Conservation (phyloP, 2,329 filamentous ascomycete species). For the Penicillium hesseltinei region DNA sequence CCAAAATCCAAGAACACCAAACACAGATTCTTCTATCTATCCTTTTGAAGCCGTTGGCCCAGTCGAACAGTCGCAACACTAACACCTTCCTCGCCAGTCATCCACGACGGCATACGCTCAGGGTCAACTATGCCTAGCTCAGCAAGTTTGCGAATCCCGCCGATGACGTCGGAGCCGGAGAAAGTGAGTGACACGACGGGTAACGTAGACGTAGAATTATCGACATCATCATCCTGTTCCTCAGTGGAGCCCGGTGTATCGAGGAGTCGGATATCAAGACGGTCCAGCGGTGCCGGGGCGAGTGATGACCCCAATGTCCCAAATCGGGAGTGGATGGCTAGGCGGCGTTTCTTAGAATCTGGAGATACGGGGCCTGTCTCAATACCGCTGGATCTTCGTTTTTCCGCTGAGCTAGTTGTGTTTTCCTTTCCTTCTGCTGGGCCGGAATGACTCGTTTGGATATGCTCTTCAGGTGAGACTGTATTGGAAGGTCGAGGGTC, state of each 20-base stretch:
- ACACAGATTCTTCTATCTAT: slow-evolving; percentile 1
- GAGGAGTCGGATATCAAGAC: slow-evolving; percentile 51
- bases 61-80: slow-evolving; percentile 68
- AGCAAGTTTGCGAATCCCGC: slow-evolving; percentile 73
- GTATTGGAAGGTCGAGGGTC: slow-evolving; percentile 45
- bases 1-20: not conserved
- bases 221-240: slow-evolving; percentile 14
- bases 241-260: slow-evolving; percentile 35
- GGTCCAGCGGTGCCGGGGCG: slow-evolving; percentile 42
- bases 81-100: slow-evolving; percentile 82
- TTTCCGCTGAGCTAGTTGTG: slow-evolving; percentile 1
- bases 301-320: slow-evolving; percentile 54
- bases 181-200: slow-evolving; percentile 58
- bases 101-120: slow-evolving; percentile 79
- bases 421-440: slow-evolving; percentile 19
- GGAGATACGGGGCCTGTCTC: slow-evolving; percentile 14
- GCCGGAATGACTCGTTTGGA: slow-evolving; percentile 9
- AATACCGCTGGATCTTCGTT: slow-evolving; percentile 1
- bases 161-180: slow-evolving; percentile 74
- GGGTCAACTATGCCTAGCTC: slow-evolving; percentile 72
- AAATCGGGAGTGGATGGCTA: slow-evolving; percentile 68
- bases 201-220: slow-evolving; percentile 4
- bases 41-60: slow-evolving; percentile 45
- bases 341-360: slow-evolving; percentile 57
- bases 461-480: slow-evolving; percentile 33